Base-by-base conservation (phyloP, 1,284 basidiomycete genomes). In the Sanghuangporus baumii region DNA sequence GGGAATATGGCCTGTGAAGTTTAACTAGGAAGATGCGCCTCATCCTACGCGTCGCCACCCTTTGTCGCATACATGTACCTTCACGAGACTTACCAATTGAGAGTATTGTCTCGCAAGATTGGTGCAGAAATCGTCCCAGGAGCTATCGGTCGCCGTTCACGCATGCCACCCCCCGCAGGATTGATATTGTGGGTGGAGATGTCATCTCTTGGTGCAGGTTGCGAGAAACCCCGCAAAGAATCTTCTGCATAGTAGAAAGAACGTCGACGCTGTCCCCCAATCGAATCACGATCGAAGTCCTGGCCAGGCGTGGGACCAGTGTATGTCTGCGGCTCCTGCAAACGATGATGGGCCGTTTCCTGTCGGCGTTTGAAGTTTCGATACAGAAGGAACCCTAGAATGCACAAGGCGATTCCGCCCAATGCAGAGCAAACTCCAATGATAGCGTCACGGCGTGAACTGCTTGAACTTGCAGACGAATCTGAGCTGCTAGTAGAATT, bases 171-270 rank as follows among this genome's bases (percentile, higher is more conserved):
- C 16, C 71, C 67, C 47, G 69, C 61, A 61, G 69, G 67, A 47
- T 31, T 50, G 18, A 37, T 9, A n/a, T 46, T 9, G 59, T 69
- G 69, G 58, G 69, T 67, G 57, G 71, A 73, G 62, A 70, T 64
- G 46, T 68, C 69, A 36, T 76, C 74, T 52, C 75, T 73, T 36
- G 62, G 64, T 37, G 69, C 64, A 59, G 74, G 69, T 5, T 73
- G 70, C 66, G 79, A 75, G 68, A 73, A 84, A 2, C 86, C 87
- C 40, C 87, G 76, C 71, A 93, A 73, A 66, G 85, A 87, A 72
- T 92, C 90, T 74, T 91, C 90, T 2, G 89, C 89, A 71, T 84
- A 93, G 74, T 92, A 93, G 78, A 91, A 93, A 67, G 87, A 89
- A 62, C 89, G 74, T 59, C 90, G 75, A 57, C 89, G 78, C 72